phyloP scores from a whole-genome alignment of 1,284 basidiomycete genomes.

The Kwoniella shivajii region DNA sequence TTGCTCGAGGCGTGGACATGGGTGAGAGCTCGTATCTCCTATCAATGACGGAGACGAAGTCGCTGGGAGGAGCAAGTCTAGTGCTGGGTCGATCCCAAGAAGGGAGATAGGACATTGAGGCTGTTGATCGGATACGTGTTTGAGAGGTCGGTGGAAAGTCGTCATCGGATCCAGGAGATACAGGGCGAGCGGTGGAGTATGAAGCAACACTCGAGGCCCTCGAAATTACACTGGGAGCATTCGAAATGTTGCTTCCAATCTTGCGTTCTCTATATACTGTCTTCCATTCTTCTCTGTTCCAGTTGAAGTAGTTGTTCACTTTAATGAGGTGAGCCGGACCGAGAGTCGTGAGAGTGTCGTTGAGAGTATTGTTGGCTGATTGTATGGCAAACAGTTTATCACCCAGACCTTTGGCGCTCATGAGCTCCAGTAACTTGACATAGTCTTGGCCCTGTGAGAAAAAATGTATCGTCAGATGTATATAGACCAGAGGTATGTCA shows the following conservation, averaged over 20 bases:
- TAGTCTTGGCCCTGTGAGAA: slow-evolving; percentile 13
- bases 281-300: too few relatives aligned
- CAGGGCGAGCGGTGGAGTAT: background rate
- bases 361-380: too few relatives aligned
- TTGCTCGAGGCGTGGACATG: background rate
- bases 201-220: background rate
- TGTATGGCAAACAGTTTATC: too few relatives aligned
- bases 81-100: background rate
- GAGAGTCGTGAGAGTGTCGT: too few relatives aligned
- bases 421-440: background rate
- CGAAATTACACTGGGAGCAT: background rate
- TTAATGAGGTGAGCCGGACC: too few relatives aligned
- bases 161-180: background rate
- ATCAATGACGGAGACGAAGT: background rate
- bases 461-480: background rate
- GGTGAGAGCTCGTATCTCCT: slow-evolving; percentile 1
- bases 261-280: slow-evolving; percentile 9
- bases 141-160: background rate
- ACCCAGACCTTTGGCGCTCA: too few relatives aligned
- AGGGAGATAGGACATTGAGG: background rate
- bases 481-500: background rate
- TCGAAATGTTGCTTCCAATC: background rate
- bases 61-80: background rate
- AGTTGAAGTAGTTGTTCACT: too few relatives aligned
- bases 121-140: background rate